phyloP scores from a whole-genome alignment of 371 early-diverging fungal species.

The Saksenaea oblongispora region DNA sequence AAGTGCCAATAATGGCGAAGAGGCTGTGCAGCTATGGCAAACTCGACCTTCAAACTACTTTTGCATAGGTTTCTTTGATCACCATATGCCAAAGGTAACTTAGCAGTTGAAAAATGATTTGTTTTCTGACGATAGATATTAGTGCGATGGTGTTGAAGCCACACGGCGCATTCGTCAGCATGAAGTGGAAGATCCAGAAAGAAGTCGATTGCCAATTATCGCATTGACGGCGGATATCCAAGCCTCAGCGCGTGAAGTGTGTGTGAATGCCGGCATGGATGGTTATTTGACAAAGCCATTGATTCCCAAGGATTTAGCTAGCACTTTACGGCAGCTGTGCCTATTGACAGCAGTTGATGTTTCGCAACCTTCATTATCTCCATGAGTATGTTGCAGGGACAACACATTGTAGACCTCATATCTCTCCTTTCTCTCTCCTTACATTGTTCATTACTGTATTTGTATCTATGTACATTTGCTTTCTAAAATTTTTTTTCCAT shows the following conservation, averaged over 20 bases:
- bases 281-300: slow-evolving; percentile 65
- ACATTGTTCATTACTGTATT: slow-evolving; percentile 3
- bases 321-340: slow-evolving; percentile 27
- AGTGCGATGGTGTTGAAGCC: slow-evolving; percentile 62
- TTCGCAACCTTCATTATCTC: neutral
- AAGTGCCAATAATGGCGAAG: slow-evolving; percentile 51
- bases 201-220: slow-evolving; percentile 53
- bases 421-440: neutral
- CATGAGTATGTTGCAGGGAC: slow-evolving; percentile 4
- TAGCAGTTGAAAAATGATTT: too few species aligned
- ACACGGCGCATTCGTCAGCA: slow-evolving; percentile 49
- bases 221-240: slow-evolving; percentile 64
- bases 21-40: slow-evolving; percentile 42
- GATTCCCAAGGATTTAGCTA: slow-evolving; percentile 42
- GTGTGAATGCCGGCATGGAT: slow-evolving; percentile 60
- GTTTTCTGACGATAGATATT: neutral
- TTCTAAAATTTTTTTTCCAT: neutral
- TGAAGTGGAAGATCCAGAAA: slow-evolving; percentile 20
- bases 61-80: slow-evolving; percentile 51
- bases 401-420: neutral
- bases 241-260: slow-evolving; percentile 47
- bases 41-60: slow-evolving; percentile 36
- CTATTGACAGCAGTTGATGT: neutral
- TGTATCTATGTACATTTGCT: slow-evolving; percentile 4
- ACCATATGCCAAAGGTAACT: slow-evolving; percentile 53